Evolutionary conservation across 2,329 filamentous ascomycete species (phyloP).

Genomic region (Cryphonectria carpinicola): DNA sequence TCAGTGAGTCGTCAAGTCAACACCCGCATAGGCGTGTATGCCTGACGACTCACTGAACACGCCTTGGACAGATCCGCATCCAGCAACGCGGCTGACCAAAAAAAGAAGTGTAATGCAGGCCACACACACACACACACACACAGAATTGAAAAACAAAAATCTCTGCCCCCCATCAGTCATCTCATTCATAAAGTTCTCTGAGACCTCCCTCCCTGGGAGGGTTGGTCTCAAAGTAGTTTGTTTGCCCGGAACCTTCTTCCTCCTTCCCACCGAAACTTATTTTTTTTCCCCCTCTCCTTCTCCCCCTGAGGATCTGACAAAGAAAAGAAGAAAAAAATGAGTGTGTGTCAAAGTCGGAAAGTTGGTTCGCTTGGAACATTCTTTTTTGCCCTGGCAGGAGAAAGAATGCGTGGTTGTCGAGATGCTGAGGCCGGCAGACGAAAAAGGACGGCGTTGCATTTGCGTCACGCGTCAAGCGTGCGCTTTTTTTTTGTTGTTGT

Average conservation of each 20-base stretch:
- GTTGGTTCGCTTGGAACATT: constrained; percentile 23
- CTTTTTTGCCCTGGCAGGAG: constrained; percentile 11
- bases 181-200: constrained; percentile 1
- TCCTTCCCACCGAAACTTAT: constrained; percentile 11
- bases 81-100: constrained; percentile 33
- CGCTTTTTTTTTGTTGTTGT: not conserved
- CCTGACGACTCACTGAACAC: not conserved
- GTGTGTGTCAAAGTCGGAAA: constrained; percentile 19
- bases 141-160: constrained; percentile 20
- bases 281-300: not conserved
- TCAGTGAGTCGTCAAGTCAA: constrained; percentile 32
- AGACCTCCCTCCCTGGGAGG: not conserved
- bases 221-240: not conserved
- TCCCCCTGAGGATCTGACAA: constrained; percentile 30
- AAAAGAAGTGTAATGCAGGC: constrained; percentile 28
- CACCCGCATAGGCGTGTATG: constrained; percentile 2
- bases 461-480: constrained; percentile 17
- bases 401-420: constrained; percentile 11
- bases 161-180: constrained; percentile 30
- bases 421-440: constrained; percentile 32
- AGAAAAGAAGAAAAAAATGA: constrained; percentile 29
- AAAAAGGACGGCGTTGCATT: constrained; percentile 22
- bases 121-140: constrained; percentile 25
- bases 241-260: constrained; percentile 21
- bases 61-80: constrained; percentile 27